phyloP scores from a whole-genome alignment of 371 early-diverging fungal species.

The Mucor ambiguus region DNA sequence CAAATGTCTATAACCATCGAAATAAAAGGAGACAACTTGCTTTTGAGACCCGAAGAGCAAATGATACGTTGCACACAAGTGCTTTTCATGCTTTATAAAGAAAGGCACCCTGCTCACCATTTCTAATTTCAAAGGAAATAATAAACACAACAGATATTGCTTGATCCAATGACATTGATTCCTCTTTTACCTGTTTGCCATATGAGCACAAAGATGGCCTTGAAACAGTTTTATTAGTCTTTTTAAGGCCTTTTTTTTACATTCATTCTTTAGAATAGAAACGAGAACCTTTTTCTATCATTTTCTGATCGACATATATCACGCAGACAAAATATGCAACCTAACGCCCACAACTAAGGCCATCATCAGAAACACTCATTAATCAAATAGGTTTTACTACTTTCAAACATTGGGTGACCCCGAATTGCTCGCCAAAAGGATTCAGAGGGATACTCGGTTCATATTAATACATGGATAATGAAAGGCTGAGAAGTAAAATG shows the following conservation, averaged over 20 bases:
- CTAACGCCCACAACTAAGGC: not conserved
- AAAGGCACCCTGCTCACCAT: conserved; percentile 13
- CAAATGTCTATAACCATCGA: not conserved
- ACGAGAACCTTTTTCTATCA: not conserved
- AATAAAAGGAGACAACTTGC: not conserved
- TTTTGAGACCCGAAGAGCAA: not conserved
- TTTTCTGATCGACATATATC: not conserved
- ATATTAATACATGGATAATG: not conserved
- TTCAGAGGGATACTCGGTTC: not conserved
- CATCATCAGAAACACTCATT: not conserved
- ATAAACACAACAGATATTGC: conserved; percentile 23
- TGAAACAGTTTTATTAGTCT: conserved; percentile 13
- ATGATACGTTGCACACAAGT: conserved; percentile 10
- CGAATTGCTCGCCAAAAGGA: not conserved
- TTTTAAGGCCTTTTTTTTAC: conserved; percentile 4
- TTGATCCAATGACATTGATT: conserved; percentile 18
- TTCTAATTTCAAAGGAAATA: conserved; percentile 9
- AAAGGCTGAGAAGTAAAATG: not conserved
- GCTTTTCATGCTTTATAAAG: conserved; percentile 11
- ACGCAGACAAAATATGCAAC: not conserved
- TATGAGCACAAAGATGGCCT: conserved; percentile 4
- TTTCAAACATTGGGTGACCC: not conserved
- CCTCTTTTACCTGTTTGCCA: not conserved
- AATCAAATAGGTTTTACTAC: not conserved
- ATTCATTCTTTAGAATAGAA: not conserved